These are phyloP conservation scores for Omphalea diandra DNA, from an alignment of 441 rosid genomes.

Conservation along the genomic window DNA sequence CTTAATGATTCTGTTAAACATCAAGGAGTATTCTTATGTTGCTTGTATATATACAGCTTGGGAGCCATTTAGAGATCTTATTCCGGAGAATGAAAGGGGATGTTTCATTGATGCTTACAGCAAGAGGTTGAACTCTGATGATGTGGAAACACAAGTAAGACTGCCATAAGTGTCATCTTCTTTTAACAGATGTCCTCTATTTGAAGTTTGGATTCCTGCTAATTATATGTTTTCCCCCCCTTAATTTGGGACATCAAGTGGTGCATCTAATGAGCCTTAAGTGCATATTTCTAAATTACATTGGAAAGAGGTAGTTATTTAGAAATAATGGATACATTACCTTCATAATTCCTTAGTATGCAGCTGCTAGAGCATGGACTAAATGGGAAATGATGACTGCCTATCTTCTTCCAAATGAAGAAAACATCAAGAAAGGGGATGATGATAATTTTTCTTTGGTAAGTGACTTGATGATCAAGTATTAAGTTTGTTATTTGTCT, in stretches of 20 bases:
- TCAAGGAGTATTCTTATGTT: conserved; percentile 7
- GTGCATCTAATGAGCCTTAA: neutral
- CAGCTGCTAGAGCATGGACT: conserved; percentile 95
- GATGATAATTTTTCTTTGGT: conserved; percentile 87
- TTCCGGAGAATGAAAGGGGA: conserved; percentile 80
- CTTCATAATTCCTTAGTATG: conserved; percentile 52
- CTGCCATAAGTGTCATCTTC: neutral
- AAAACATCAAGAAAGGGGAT: conserved; percentile 75
- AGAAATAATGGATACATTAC: conserved; percentile 1
- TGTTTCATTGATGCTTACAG: conserved; percentile 68
- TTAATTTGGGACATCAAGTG: neutral
- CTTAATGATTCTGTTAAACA: conserved; percentile 2
- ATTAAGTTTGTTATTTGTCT: neutral
- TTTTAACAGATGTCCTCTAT: neutral
- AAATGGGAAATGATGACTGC: conserved; percentile 98
- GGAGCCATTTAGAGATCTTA: conserved; percentile 91
- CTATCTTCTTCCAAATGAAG: conserved; percentile 77
- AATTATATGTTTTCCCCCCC: neutral
- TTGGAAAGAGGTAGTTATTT: neutral
- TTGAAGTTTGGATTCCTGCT: neutral
- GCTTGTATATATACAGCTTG: conserved; percentile 51
- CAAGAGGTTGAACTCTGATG: conserved; percentile 70
- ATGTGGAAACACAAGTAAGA: conserved; percentile 83
- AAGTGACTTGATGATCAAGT: conserved; percentile 27
- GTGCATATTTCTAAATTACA: neutral